A percentile compares a stretch with the other conserved stretches of the same genome.
phyloP scores from a whole-genome alignment of 2,329 filamentous ascomycete species.

The Colletotrichum filicis region DNA sequence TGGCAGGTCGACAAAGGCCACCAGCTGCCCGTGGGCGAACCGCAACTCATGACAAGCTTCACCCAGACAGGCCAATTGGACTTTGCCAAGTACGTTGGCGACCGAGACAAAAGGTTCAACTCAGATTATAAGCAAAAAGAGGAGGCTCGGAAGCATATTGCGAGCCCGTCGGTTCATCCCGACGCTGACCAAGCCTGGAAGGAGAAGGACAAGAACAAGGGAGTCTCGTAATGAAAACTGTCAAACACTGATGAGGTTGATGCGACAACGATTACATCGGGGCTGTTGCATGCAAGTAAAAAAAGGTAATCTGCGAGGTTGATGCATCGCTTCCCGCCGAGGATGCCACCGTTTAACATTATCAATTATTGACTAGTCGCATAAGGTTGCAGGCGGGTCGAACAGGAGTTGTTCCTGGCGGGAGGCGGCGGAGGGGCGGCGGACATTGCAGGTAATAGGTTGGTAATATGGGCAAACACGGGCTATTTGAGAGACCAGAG shows the following conservation, averaged over 20 bases:
- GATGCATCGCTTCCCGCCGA: constrained; percentile 6
- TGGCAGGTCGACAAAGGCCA: constrained; percentile 87
- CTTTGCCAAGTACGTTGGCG: constrained; percentile 54
- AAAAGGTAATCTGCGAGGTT: neutral
- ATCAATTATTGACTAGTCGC: constrained; percentile 5
- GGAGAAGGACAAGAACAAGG: neutral
- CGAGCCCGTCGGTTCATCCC: constrained; percentile 53
- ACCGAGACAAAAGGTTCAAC: constrained; percentile 59
- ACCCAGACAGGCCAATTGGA: constrained; percentile 61
- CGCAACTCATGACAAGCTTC: constrained; percentile 66
- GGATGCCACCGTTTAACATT: neutral
- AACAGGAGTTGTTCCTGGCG: constrained; percentile 17
- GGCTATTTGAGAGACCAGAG: neutral
- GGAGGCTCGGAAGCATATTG: constrained; percentile 54
- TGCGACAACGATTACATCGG: neutral
- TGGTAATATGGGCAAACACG: neutral
- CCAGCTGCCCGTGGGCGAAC: constrained; percentile 60
- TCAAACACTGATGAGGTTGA: constrained; percentile 23
- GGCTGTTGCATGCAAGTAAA: neutral
- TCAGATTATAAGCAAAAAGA: constrained; percentile 57
- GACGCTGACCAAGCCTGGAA: constrained; percentile 37
- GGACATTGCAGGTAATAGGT: neutral
- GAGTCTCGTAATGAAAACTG: neutral
- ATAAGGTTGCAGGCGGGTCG: constrained; percentile 25
- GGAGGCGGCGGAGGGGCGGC: neutral